Evolutionary conservation across 192 early-diverging fungal genomes (phyloP).

Genomic region (Podochytrium sp.): DNA sequence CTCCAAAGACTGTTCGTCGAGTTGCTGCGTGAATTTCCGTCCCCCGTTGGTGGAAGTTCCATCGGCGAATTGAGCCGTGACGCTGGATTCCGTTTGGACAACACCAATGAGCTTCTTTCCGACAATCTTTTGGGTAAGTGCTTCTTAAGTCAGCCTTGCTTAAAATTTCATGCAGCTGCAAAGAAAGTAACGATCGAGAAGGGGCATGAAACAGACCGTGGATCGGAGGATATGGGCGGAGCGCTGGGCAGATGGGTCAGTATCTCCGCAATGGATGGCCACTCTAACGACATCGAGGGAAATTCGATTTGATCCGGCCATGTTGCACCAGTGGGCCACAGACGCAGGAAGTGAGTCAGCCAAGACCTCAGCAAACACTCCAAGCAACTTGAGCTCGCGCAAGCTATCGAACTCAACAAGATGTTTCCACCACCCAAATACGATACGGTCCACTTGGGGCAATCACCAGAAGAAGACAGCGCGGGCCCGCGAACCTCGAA

Average conservation of each 20-base stretch:
- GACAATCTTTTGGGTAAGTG: background rate
- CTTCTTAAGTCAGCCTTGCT: background rate
- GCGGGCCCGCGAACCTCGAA: no score
- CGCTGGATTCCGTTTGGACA: background rate
- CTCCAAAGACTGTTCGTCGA: conserved; percentile 33
- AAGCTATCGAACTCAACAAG: conserved; percentile 3
- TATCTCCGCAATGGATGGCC: background rate
- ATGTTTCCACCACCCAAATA: no score
- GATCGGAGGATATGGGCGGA: conserved; percentile 4
- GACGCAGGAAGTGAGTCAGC: background rate
- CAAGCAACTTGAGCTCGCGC: conserved; percentile 8
- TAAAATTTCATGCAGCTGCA: conserved; percentile 11
- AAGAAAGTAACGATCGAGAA: no score
- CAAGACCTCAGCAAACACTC: conserved; percentile 14
- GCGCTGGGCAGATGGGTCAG: background rate
- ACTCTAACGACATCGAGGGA: background rate
- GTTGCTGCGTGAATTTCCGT: conserved; percentile 8
- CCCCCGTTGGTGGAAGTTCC: background rate
- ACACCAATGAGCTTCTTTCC: background rate
- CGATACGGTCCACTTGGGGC: no score
- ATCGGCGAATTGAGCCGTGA: background rate
- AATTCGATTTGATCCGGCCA: background rate
- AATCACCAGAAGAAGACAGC: no score
- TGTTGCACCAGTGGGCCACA: background rate
- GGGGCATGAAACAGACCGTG: background rate